Conservation (phyloP, 306 rosid species). For the Trichosanthes truncata region DNA sequence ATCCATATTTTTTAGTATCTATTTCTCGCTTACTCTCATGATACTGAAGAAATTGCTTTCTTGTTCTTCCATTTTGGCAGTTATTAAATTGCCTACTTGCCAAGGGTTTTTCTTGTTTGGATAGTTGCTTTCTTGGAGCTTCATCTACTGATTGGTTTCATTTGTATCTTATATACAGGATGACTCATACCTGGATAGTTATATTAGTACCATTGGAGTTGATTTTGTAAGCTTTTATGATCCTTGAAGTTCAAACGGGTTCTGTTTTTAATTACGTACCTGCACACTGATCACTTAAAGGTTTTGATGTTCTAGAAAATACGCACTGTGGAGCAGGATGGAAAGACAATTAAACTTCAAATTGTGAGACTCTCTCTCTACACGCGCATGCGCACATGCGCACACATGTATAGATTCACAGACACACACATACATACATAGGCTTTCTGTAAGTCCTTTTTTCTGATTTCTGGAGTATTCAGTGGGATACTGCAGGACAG, state of each 20-base stretch:
- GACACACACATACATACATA: neutral
- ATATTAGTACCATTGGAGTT: conserved; percentile 50
- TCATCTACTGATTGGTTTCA: neutral
- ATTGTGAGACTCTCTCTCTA: conserved; percentile 21
- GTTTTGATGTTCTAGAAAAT: conserved; percentile 27
- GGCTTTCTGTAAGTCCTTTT: neutral
- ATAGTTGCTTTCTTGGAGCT: neutral
- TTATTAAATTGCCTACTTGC: neutral
- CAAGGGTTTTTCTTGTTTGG: neutral
- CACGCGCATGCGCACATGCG: too few relatives aligned
- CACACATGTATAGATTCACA: too few relatives aligned
- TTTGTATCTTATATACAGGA: conserved; percentile 20
- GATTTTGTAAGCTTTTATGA: conserved; percentile 36
- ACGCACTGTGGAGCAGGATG: conserved; percentile 51
- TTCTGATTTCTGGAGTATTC: conserved; percentile 1
- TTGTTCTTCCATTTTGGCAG: neutral
- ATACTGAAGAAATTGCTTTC: neutral
- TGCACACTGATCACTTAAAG: neutral
- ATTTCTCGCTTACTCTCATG: neutral
- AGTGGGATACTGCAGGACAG: conserved; percentile 56
- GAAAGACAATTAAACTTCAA: conserved; percentile 47
- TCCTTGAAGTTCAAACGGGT: neutral
- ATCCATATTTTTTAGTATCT: neutral
- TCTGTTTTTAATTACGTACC: neutral
- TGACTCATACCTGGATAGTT: conserved; percentile 47